phyloP scores from a whole-genome alignment of 148 eudicot species.

The Persicaria tinctoria region DNA sequence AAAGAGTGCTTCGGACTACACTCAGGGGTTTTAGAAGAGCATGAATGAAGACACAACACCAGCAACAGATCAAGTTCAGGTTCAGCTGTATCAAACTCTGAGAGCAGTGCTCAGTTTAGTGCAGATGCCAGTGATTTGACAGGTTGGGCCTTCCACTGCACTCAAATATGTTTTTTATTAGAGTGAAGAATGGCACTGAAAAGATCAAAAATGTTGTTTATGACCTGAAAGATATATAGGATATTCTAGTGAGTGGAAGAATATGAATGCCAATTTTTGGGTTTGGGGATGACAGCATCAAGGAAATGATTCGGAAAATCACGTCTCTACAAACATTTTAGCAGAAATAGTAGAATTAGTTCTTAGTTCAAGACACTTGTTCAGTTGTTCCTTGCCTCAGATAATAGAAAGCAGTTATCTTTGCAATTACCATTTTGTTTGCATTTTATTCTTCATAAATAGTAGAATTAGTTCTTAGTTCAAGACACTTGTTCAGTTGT shows the following conservation, averaged over 20 bases:
- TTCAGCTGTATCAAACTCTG: constrained; percentile 91
- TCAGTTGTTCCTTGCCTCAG: neutral
- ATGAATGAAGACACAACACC: constrained; percentile 64
- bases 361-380: neutral
- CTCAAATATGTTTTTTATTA: neutral
- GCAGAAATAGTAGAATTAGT: neutral
- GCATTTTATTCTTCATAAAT: neutral
- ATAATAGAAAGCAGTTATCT: neutral
- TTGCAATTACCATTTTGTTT: neutral
- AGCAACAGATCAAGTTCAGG: constrained; percentile 96
- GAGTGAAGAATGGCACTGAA: neutral
- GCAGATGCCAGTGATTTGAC: constrained; percentile 89
- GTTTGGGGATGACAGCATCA: neutral
- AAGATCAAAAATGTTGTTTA: neutral
- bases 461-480: neutral
- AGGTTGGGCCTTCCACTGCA: constrained; percentile 36
- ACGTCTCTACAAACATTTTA: neutral
- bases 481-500: neutral
- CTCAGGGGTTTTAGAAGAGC: constrained; percentile 37
- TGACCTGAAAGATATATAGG: neutral
- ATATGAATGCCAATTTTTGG: neutral
- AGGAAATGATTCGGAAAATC: neutral
- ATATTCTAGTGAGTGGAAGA: neutral
- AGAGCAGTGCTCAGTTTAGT: constrained; percentile 75
- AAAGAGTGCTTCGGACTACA: constrained; percentile 28